Conservation (phyloP, 2,329 filamentous ascomycete species). For the Triangularia setosa region DNA sequence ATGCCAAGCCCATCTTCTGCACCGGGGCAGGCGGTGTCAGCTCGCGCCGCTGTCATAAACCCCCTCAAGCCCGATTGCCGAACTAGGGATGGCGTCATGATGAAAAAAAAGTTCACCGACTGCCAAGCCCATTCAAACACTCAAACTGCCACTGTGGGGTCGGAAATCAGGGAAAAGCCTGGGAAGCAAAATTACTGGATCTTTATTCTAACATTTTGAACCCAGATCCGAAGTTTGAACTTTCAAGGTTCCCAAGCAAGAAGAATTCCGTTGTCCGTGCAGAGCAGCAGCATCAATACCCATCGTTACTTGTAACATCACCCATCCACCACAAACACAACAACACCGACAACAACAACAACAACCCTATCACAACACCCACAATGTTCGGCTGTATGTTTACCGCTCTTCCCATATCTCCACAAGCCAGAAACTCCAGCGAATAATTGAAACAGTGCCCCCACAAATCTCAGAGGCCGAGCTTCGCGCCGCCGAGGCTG, state of each 20-base stretch:
- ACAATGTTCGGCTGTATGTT: conserved; percentile 61
- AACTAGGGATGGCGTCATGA: neutral
- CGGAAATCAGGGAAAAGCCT: neutral
- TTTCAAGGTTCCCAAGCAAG: neutral
- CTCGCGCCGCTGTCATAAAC: neutral
- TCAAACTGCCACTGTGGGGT: neutral
- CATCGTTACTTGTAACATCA: neutral
- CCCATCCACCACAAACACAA: neutral
- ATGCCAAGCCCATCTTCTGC: neutral
- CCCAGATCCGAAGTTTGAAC: neutral
- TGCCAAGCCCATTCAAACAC: neutral
- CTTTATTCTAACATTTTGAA: neutral
- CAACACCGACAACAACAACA: neutral
- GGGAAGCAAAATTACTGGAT: neutral
- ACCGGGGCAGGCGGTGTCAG: neutral
- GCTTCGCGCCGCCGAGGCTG: conserved; percentile 64
- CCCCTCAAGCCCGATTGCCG: neutral
- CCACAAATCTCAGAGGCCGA: conserved; percentile 67
- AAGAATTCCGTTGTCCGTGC: neutral
- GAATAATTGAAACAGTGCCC: conserved; percentile 49
- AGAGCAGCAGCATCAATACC: neutral
- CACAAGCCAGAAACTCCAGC: neutral
- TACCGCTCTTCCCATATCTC: neutral
- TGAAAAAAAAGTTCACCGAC: neutral
- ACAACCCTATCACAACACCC: conserved; percentile 13